phyloP scores from a whole-genome alignment of 2,329 filamentous ascomycete genomes.

The Fusarium torreyae region DNA sequence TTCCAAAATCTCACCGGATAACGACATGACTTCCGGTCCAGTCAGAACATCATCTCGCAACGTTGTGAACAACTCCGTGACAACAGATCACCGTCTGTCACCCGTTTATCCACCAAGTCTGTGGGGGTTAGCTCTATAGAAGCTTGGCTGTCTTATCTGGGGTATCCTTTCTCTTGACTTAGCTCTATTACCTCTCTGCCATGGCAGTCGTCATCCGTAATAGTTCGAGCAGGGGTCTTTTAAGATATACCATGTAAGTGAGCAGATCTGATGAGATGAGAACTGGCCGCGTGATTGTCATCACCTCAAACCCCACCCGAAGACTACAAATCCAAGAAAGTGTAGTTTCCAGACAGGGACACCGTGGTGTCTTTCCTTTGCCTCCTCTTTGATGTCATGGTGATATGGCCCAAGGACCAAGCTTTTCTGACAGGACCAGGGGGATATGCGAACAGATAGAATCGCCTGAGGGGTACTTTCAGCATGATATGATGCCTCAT shows the following conservation, averaged over 20 bases:
- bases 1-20: conserved; percentile 16
- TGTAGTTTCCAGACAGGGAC: background rate
- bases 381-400: conserved; percentile 10
- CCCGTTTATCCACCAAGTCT: conserved; percentile 8
- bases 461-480: conserved; percentile 26
- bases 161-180: conserved; percentile 6
- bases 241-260: conserved; percentile 14
- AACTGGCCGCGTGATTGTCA: background rate
- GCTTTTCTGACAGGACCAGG: conserved; percentile 25
- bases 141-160: conserved; percentile 5
- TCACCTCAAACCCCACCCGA: background rate
- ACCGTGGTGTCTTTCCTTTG: background rate
- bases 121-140: background rate
- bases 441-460: conserved; percentile 27
- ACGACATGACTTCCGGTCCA: conserved; percentile 22
- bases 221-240: conserved; percentile 6
- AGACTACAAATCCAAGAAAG: background rate
- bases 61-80: conserved; percentile 4
- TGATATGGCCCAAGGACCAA: conserved; percentile 28
- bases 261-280: background rate
- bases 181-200: conserved; percentile 5
- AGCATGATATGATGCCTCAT: conserved; percentile 36
- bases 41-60: conserved; percentile 7
- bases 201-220: background rate
- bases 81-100: conserved; percentile 18